Conservation (phyloP, 441 rosid genomes). For the Brassica hybrid region DNA sequence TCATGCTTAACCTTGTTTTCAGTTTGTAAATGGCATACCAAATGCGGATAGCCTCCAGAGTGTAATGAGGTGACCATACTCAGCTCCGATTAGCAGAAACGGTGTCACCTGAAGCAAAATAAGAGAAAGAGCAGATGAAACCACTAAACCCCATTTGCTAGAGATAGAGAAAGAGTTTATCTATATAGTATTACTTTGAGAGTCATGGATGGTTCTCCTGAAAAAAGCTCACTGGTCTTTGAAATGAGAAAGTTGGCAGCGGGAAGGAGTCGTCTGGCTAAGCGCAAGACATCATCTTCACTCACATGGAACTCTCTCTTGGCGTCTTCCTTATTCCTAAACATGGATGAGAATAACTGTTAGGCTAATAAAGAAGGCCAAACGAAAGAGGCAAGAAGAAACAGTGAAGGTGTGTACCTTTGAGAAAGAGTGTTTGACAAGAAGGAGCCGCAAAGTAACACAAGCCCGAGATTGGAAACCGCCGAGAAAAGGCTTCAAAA, state of each 20-base stretch:
- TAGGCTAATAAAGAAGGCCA: not conserved
- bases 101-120: constrained; percentile 68
- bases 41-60: constrained; percentile 73
- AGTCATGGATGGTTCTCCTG: constrained; percentile 95
- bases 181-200: no score
- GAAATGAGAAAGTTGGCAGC: constrained; percentile 77
- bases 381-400: no score
- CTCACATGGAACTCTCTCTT: constrained; percentile 58
- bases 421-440: constrained; percentile 75
- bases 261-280: constrained; percentile 74
- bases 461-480: constrained; percentile 81
- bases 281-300: constrained; percentile 72
- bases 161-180: no score
- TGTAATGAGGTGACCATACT: constrained; percentile 82
- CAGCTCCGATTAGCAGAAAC: constrained; percentile 86
- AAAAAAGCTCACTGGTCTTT: constrained; percentile 72
- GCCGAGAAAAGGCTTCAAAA: constrained; percentile 66
- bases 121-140: constrained; percentile 27
- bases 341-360: not conserved
- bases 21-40: constrained; percentile 50
- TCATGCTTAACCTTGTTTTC: no score
- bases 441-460: constrained; percentile 81
- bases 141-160: constrained; percentile 1
- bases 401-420: constrained; percentile 60
- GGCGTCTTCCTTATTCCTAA: constrained; percentile 50